Evolutionary conservation across 139 green algal species (phyloP).

Genomic region (Picochlorum sp.): DNA sequence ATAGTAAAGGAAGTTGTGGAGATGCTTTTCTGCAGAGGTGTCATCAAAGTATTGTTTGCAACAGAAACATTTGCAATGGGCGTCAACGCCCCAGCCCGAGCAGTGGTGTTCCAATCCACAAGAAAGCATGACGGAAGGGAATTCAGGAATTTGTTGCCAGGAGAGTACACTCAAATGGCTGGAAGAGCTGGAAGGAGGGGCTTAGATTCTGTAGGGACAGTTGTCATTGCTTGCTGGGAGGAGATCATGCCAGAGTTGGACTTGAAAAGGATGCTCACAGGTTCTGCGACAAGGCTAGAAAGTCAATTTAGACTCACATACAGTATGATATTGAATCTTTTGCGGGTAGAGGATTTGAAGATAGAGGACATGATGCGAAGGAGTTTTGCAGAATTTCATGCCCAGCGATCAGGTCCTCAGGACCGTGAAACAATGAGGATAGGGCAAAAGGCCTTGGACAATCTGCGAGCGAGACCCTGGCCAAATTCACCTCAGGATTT

Average conservation of each 20-base stretch:
- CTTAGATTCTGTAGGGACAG: constrained; percentile 80
- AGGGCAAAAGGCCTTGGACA: constrained; percentile 36
- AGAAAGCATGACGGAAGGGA: constrained; percentile 83
- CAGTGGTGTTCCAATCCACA: constrained; percentile 83
- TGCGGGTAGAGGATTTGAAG: constrained; percentile 89
- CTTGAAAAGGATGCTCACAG: constrained; percentile 63
- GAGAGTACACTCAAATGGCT: constrained; percentile 97
- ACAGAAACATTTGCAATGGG: constrained; percentile 99
- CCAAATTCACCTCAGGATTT: constrained; percentile 40
- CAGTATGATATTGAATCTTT: constrained; percentile 96
- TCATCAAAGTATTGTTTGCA: constrained; percentile 86
- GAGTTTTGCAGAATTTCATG: constrained; percentile 88
- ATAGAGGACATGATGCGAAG: constrained; percentile 96
- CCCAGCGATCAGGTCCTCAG: constrained; percentile 63
- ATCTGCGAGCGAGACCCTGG: constrained; percentile 32
- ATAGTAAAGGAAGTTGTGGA: constrained; percentile 98
- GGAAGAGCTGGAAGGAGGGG: constrained; percentile 78
- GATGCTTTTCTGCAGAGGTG: constrained; percentile 95
- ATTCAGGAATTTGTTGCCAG: constrained; percentile 70
- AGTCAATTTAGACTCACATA: constrained; percentile 95
- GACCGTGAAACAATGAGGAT: constrained; percentile 37
- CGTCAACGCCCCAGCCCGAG: constrained; percentile 90
- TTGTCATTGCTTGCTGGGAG: constrained; percentile 83
- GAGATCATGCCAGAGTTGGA: constrained; percentile 49
- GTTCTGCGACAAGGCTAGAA: constrained; percentile 66